phyloP scores from a whole-genome alignment of 2,329 filamentous ascomycete genomes.

The Huntiella bhutanensis region DNA sequence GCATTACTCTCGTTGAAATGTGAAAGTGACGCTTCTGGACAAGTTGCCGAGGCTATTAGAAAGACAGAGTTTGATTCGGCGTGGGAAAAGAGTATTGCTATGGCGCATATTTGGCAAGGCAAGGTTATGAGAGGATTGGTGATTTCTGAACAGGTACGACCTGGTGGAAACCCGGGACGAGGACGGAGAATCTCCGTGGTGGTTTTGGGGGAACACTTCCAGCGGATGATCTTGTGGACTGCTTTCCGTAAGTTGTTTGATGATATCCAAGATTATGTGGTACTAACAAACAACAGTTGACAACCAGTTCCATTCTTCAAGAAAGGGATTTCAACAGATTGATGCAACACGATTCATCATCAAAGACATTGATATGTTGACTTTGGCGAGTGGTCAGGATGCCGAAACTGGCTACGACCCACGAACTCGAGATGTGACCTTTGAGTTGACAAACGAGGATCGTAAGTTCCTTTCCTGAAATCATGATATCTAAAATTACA shows the following conservation, averaged over 20 bases:
- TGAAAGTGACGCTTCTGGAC: slow-evolving; percentile 11
- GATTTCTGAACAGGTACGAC: too few species aligned
- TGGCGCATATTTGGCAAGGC: slow-evolving; percentile 30
- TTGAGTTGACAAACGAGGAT: too few species aligned
- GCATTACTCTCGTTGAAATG: slow-evolving; percentile 29
- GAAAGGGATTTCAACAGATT: too few species aligned
- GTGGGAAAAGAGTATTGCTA: slow-evolving; percentile 21
- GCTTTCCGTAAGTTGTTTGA: slow-evolving; percentile 33
- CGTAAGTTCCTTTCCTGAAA: too few species aligned
- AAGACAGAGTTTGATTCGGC: slow-evolving; percentile 15
- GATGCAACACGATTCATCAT: too few species aligned
- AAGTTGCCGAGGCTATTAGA: slow-evolving; percentile 15
- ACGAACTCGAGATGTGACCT: too few species aligned
- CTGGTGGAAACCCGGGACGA: slow-evolving; percentile 10
- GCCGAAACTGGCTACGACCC: too few species aligned
- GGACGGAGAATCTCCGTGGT: slow-evolving; percentile 37
- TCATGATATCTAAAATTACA: too few species aligned
- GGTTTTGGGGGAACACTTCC: slow-evolving; percentile 17
- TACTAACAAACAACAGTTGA: too few species aligned
- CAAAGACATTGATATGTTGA: too few species aligned
- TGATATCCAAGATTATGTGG: background rate
- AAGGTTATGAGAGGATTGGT: slow-evolving; percentile 32
- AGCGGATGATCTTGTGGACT: slow-evolving; percentile 26
- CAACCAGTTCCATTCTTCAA: too few species aligned
- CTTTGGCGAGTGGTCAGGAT: too few species aligned